Percentiles rank a stretch among this genome's conserved stretches.
phyloP scores from a whole-genome alignment of 169 alveolate species.

The Miamiensis avidus region DNA sequence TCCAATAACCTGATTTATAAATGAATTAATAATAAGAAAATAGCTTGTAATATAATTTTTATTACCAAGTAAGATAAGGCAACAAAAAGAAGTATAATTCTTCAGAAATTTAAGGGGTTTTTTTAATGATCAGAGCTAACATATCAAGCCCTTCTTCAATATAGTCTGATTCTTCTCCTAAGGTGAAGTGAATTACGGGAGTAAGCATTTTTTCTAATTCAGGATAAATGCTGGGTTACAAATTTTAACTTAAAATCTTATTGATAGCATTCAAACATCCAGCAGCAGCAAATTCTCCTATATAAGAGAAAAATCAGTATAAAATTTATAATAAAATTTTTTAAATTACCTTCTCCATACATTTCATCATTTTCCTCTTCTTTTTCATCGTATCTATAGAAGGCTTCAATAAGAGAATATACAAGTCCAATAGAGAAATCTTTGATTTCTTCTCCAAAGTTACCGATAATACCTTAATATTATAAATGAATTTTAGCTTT shows the following conservation, averaged over 20 bases:
- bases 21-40: too few species aligned
- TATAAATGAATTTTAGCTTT: not conserved
- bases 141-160: not conserved
- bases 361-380: not conserved
- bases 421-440: not conserved
- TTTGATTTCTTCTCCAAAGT: not conserved
- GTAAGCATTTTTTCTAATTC: not conserved
- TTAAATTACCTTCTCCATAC: not conserved
- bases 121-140: not conserved
- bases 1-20: not conserved
- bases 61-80: not conserved
- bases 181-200: not conserved
- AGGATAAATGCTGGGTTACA: not conserved
- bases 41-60: not conserved
- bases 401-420: not conserved
- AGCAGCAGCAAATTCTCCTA: not conserved
- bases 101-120: not conserved
- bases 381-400: not conserved
- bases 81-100: not conserved
- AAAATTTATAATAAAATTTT: too few species aligned
- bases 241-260: too few species aligned
- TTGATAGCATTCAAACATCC: not conserved
- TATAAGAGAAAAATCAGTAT: too few species aligned
- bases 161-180: not conserved
- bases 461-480: not conserved